Base-by-base conservation (phyloP, 2,329 filamentous ascomycete species). In the Zelopaecilomyces penicillatus region DNA sequence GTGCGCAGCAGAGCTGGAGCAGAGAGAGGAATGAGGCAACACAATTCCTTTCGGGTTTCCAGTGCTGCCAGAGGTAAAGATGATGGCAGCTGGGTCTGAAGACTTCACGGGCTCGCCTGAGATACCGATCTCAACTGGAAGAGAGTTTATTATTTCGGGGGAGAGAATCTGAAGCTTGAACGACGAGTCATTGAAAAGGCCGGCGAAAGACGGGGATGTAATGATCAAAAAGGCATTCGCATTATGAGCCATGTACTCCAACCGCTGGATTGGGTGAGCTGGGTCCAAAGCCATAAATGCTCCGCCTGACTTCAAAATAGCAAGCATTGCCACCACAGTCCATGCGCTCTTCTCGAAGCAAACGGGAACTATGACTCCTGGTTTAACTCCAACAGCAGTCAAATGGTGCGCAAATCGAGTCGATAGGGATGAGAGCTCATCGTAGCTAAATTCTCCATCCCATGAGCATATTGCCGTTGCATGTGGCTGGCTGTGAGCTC, bases 11-110 rank as follows among this genome's bases (percentile, higher is more conserved):
- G 32, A 34, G 12, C 31, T 30, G 5, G 43, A 48, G 26, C 27
- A 35, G 12, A 48, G 19, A 11, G 37, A 30, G 6, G 28, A 30
- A 30, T 34, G 32, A 34, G 32, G 32, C 3, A 34, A 34, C 32
- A 34, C 32, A 9, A 34, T 34, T 36, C 47, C 47, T 31, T 49
- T 49, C 8, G 47, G 47, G 30, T 29, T 32, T 2, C 47, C 47
- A 11, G 47, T 49, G 19, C 30, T 49, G 3, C 47, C 47, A 27
- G 47, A 49, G 8, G 47, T 49, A 31, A 46, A 49, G 9, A 49
- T 41, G 11, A 49, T 35, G 8, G 9, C 32, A 9, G 8, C 12
- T 34, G 32, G 41, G 7, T 26, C 27, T 7, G 6, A 26, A 33
- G 41, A 12, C 5, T 42, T 9, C 32, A 34, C 32, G 32, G 32